Percentiles rank a stretch among this genome's conserved stretches.
Evolutionary conservation across 164 flowering plant species (phyloP).

Genomic region (Magnolia changhungtana): DNA sequence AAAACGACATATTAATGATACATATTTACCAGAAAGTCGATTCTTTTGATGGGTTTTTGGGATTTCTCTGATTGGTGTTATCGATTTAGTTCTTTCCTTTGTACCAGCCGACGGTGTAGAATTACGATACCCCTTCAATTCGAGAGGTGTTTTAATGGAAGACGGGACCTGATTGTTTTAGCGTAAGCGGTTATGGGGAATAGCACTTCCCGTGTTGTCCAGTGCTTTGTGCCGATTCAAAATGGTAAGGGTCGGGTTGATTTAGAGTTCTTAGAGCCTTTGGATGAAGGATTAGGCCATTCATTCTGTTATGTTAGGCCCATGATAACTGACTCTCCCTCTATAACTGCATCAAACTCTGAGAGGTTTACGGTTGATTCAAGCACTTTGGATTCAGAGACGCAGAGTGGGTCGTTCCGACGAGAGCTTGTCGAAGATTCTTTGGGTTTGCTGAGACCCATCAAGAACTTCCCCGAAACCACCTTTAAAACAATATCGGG

Average conservation of each 20-base stretch:
- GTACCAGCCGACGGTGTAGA: constrained; percentile 24
- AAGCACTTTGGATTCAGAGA: constrained; percentile 58
- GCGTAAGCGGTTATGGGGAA: constrained; percentile 27
- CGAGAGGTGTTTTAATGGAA: constrained; percentile 1
- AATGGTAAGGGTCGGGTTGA: constrained; percentile 27
- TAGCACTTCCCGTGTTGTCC: constrained; percentile 32
- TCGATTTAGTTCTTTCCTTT: constrained; percentile 7
- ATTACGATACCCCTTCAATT: constrained; percentile 17
- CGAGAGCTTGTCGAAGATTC: constrained; percentile 47
- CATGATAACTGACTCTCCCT: constrained; percentile 44
- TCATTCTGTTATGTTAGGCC: constrained; percentile 71
- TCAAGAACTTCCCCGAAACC: constrained; percentile 41
- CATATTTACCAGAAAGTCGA: constrained; percentile 16
- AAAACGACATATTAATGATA: constrained; percentile 11
- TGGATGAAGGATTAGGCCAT: constrained; percentile 70
- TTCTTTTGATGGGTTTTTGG: constrained; percentile 21
- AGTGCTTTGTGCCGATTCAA: constrained; percentile 29
- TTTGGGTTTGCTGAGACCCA: constrained; percentile 25
- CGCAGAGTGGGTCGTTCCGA: constrained; percentile 48
- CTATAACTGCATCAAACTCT: constrained; percentile 51
- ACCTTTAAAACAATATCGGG: constrained; percentile 62
- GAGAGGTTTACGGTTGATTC: constrained; percentile 67
- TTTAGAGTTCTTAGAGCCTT: constrained; percentile 44
- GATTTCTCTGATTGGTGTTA: constrained; percentile 9
- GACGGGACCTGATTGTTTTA: background rate